Evolutionary conservation across 2,329 filamentous ascomycete genomes (phyloP).

Genomic region (Hypoxylon sp.): DNA sequence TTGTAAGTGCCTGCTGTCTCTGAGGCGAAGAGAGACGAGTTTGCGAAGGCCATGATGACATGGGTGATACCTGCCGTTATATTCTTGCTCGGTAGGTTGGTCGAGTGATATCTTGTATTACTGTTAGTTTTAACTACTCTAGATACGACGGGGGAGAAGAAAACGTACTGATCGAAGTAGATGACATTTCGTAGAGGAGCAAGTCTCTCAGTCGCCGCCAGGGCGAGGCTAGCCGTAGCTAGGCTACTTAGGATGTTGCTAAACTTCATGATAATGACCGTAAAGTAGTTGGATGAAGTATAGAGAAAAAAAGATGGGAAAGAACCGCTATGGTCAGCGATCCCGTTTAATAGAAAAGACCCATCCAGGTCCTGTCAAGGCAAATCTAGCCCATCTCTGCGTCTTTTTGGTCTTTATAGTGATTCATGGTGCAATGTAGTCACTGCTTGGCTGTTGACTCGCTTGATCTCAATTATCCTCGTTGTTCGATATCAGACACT

Average conservation of each 20-base stretch:
- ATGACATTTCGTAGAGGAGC: slow-evolving; percentile 29
- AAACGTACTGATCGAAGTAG: slow-evolving; percentile 42
- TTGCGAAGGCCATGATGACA: slow-evolving; percentile 44
- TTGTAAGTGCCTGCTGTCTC: slow-evolving; percentile 46
- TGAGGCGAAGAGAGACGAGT: slow-evolving; percentile 39
- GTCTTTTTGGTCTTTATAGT: slow-evolving; percentile 18
- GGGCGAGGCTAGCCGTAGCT: slow-evolving; percentile 29
- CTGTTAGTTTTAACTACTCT: slow-evolving; percentile 17
- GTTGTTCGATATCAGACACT: slow-evolving; percentile 8
- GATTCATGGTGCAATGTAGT: slow-evolving; percentile 14
- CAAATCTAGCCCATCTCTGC: slow-evolving; percentile 12
- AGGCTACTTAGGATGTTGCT: slow-evolving; percentile 24
- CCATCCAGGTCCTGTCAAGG: slow-evolving; percentile 2
- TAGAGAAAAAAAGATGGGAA: slow-evolving; percentile 12
- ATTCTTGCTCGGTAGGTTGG: slow-evolving; percentile 32
- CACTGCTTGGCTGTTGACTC: slow-evolving; percentile 1
- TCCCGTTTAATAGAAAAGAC: background rate
- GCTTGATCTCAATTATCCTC: slow-evolving; percentile 5
- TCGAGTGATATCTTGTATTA: slow-evolving; percentile 31
- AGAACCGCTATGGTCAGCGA: slow-evolving; percentile 12
- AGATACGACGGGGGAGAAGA: background rate
- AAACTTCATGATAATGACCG: slow-evolving; percentile 35
- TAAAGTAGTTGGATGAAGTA: slow-evolving; percentile 2
- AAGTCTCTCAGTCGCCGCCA: background rate
- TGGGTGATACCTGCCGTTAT: slow-evolving; percentile 44